phyloP scores from a whole-genome alignment of 2,329 filamentous ascomycete genomes.

The Arthrinium puccinioides region DNA sequence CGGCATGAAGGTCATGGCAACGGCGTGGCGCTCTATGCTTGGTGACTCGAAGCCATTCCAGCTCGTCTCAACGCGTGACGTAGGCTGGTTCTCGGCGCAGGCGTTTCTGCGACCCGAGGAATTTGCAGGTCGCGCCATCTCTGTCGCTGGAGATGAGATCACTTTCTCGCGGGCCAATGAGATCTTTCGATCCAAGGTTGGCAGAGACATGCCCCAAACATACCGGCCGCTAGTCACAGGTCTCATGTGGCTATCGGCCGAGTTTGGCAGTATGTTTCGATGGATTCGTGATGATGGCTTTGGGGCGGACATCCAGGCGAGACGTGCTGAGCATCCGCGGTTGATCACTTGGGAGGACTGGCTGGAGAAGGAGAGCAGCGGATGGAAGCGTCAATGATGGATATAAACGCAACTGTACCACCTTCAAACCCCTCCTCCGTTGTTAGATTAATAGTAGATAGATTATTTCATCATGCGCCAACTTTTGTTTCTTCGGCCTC shows the following conservation, averaged over 20 bases:
- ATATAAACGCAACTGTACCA: too few relatives aligned
- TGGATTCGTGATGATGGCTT: not conserved
- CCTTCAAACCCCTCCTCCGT: too few relatives aligned
- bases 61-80: slow-evolving; percentile 27
- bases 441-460: too few relatives aligned
- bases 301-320: not conserved
- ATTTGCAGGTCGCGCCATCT: slow-evolving; percentile 12
- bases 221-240: not conserved
- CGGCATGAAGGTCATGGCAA: slow-evolving; percentile 22
- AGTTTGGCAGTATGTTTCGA: slow-evolving; percentile 1
- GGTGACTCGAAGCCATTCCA: slow-evolving; percentile 25
- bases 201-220: not conserved
- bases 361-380: not conserved
- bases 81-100: slow-evolving; percentile 26
- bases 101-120: slow-evolving; percentile 21
- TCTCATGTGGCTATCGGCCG: not conserved
- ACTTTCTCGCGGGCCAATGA: not conserved
- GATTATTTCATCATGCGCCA: too few relatives aligned
- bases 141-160: not conserved
- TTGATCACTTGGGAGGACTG: not conserved
- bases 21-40: slow-evolving; percentile 22
- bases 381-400: not conserved
- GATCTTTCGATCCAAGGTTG: not conserved
- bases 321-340: not conserved
- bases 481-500: too few relatives aligned